Percentiles rank a stretch among this genome's conserved stretches.
Evolutionary conservation across 352 stramenopile species (phyloP).

Genomic region (Phytophthora crassamura): DNA sequence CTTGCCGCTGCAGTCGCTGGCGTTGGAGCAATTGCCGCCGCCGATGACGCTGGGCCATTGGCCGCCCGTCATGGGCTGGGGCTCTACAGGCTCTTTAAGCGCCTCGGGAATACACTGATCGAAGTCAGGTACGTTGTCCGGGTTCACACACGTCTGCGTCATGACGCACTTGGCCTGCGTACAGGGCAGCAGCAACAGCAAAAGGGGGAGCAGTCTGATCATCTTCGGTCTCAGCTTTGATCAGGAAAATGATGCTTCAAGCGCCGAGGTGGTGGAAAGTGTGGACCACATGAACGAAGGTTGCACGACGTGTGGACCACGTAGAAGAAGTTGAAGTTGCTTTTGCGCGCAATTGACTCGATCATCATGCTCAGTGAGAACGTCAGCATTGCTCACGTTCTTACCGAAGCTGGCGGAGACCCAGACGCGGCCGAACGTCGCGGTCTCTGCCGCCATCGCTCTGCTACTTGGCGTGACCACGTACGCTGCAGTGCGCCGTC

Average conservation of each 20-base stretch:
- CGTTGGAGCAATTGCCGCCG: constrained; percentile 58
- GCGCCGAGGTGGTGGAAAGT: too few species aligned
- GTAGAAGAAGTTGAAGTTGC: too few species aligned
- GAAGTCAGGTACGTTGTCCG: constrained; percentile 73
- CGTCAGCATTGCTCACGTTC: too few species aligned
- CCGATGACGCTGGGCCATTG: constrained; percentile 67
- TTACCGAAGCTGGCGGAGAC: neutral
- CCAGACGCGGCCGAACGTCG: neutral
- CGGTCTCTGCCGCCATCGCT: neutral
- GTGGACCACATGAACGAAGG: too few species aligned
- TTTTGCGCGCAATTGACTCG: too few species aligned
- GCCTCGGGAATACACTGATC: constrained; percentile 77
- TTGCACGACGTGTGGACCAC: too few species aligned
- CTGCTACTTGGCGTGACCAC: neutral
- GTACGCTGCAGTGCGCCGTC: neutral
- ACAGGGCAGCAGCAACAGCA: constrained; percentile 20
- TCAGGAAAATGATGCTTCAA: too few species aligned
- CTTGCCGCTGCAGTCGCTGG: constrained; percentile 66
- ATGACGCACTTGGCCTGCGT: constrained; percentile 63
- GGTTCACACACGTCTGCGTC: constrained; percentile 84
- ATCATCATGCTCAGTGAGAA: too few species aligned
- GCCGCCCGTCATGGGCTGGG: constrained; percentile 46
- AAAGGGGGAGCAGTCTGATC: constrained; percentile 14
- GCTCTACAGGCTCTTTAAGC: constrained; percentile 41
- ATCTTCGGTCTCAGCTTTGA: neutral